Conservation (phyloP, 2,329 filamentous ascomycete genomes). For the Alternaria hordeiaustralica region DNA sequence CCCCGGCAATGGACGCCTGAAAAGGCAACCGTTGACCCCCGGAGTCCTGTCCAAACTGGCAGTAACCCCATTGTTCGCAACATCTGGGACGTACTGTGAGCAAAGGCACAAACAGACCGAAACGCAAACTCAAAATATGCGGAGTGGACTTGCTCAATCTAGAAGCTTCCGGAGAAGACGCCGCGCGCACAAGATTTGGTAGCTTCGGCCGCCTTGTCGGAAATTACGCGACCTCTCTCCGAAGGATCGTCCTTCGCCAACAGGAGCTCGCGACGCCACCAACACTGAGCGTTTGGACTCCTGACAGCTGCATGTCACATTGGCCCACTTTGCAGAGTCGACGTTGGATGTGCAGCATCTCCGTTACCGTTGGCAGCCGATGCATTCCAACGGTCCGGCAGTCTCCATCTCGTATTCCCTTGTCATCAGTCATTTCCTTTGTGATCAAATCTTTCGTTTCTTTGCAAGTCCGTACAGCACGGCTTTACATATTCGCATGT, state of each 20-base stretch:
- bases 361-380: neutral
- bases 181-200: constrained; percentile 1
- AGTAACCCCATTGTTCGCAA: constrained; percentile 77
- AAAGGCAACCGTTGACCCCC: constrained; percentile 68
- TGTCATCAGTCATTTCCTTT: constrained; percentile 3
- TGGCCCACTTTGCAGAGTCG: neutral
- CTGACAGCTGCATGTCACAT: neutral
- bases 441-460: constrained; percentile 11
- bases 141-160: neutral
- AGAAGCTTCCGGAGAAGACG: neutral
- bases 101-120: neutral
- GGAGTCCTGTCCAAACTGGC: constrained; percentile 76
- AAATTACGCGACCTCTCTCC: constrained; percentile 5
- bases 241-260: constrained; percentile 8
- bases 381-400: neutral
- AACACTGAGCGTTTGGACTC: constrained; percentile 6
- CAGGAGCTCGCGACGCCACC: constrained; percentile 6
- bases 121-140: neutral
- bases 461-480: constrained; percentile 7
- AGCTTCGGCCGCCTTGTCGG: constrained; percentile 5
- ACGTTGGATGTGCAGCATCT: neutral
- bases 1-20: constrained; percentile 56
- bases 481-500: constrained; percentile 14
- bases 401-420: neutral
- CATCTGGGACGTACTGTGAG: constrained; percentile 77